A percentile compares a stretch with the other conserved stretches of the same genome.
Evolutionary conservation across 1,284 basidiomycete species (phyloP).

Genomic region (Sanghuangporus weigelae): DNA sequence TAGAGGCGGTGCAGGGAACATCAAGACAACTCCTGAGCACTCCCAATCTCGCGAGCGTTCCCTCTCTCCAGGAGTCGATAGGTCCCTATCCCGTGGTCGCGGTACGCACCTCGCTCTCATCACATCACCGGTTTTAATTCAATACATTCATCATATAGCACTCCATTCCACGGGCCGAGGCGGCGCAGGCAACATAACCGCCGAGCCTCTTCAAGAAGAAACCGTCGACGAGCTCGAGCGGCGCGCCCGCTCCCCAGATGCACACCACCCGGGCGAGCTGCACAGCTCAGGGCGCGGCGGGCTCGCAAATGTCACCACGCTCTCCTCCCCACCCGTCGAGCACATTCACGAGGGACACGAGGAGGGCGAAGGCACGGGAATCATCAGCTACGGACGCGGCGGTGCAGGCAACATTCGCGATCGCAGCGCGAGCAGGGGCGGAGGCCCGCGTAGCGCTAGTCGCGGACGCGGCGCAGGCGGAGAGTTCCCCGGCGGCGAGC

Average conservation of each 20-base stretch:
- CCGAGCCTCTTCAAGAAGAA: constrained; percentile 31
- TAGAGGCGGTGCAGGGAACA: constrained; percentile 67
- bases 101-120: background rate
- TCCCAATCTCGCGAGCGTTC: constrained; percentile 21
- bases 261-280: constrained; percentile 15
- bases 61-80: background rate
- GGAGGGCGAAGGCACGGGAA: constrained; percentile 18
- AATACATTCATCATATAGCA: background rate
- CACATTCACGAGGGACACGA: constrained; percentile 15
- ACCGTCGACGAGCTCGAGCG: constrained; percentile 25
- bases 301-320: constrained; percentile 49
- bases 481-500: background rate
- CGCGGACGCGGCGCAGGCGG: background rate
- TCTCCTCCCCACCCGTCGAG: constrained; percentile 37
- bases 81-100: constrained; percentile 3
- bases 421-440: constrained; percentile 4
- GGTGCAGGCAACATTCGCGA: constrained; percentile 64
- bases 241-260: constrained; percentile 22
- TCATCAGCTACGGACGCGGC: constrained; percentile 58
- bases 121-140: background rate
- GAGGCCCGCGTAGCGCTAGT: background rate
- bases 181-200: constrained; percentile 25
- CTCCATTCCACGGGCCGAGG: constrained; percentile 23
- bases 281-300: constrained; percentile 72
- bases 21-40: constrained; percentile 26